Base-by-base conservation (phyloP, 192 early-diverging fungal genomes). In the Chytriomyces confervae region DNA sequence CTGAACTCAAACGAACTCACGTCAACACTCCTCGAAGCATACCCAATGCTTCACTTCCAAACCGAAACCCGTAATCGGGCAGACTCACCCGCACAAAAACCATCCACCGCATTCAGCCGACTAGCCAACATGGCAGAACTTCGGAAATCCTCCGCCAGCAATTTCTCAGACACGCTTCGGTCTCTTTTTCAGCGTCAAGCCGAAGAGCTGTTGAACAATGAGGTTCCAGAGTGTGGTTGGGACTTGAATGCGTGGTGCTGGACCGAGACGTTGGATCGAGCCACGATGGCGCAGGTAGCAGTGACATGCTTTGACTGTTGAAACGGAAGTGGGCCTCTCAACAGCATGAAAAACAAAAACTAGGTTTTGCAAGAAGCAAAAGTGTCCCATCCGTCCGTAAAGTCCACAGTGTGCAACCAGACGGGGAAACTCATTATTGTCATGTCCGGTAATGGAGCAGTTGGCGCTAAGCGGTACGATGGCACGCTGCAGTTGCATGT, bases 221-320 rank as follows among this genome's bases (percentile, higher is more conserved):
- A 45, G 10, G 61, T 18, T 20, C 24, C 11, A 43, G 70, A 29
- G 57, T 11, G 23, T 4, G 71, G 48, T 8, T 75, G 67, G 71
- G 77, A 74, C 44, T 71, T 85, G 64, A 73, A 78, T 47, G 84
- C 77, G 11, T 85, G 81, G 81, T 49, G 69, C 23, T 85, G 84
- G 80, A 67, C 77, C 23, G 84, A 82, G 50, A 64, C 20, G 7
- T 48, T 83, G 7, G 82, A 83, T 49, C 44, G 50, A 61, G 43
- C 9, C 43, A 80, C 70, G 6, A 57, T 83, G 61, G 53, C 70
- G 24, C 82, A 83, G 75, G 82, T 36, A 36, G 36, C 36, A 36
- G 36, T 36, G 36, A 36, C 4, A 13, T 11, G 43, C 27, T 3
- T 11, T 10, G 43, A 29, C 76, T 20, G 50, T 16, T 23, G 51